Evolutionary conservation across 768 basidiomycete species (phyloP).

Genomic region (Agrocybe chaxingu): DNA sequence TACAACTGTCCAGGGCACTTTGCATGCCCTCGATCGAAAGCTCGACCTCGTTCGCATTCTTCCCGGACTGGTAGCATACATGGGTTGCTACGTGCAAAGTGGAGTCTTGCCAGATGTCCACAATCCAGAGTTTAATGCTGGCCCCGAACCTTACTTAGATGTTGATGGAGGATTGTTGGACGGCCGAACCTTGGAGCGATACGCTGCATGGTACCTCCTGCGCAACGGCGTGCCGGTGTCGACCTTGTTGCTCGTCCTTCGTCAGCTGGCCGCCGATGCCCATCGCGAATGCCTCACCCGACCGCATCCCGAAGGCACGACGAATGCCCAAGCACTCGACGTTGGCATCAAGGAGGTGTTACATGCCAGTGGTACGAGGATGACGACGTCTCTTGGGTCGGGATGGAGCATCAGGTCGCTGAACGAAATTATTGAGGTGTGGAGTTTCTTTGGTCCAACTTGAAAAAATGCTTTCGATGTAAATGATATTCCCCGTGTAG

Average conservation of each 20-base stretch:
- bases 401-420: constrained; percentile 74
- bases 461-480: too few relatives aligned
- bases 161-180: constrained; percentile 12
- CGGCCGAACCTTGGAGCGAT: constrained; percentile 22
- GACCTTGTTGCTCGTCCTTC: constrained; percentile 59
- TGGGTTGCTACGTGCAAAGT: constrained; percentile 57
- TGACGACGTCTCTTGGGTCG: constrained; percentile 64
- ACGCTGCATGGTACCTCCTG: constrained; percentile 69
- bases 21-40: constrained; percentile 59
- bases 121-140: background rate
- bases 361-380: constrained; percentile 80
- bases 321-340: constrained; percentile 32
- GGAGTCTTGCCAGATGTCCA: constrained; percentile 30
- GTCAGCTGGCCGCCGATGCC: constrained; percentile 60
- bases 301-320: constrained; percentile 51
- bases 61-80: constrained; percentile 37
- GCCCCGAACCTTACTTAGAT: constrained; percentile 3
- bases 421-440: constrained; percentile 61
- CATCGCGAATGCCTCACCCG: constrained; percentile 50
- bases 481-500: too few relatives aligned
- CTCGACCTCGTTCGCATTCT: constrained; percentile 43
- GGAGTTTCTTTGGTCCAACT: constrained; percentile 28
- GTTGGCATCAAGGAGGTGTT: constrained; percentile 78
- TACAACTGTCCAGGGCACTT: constrained; percentile 62
- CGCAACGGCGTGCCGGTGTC: constrained; percentile 70